These are phyloP conservation scores for Thelephora ganbajun DNA, from an alignment of 768 basidiomycete genomes.

Conservation along the genomic window DNA sequence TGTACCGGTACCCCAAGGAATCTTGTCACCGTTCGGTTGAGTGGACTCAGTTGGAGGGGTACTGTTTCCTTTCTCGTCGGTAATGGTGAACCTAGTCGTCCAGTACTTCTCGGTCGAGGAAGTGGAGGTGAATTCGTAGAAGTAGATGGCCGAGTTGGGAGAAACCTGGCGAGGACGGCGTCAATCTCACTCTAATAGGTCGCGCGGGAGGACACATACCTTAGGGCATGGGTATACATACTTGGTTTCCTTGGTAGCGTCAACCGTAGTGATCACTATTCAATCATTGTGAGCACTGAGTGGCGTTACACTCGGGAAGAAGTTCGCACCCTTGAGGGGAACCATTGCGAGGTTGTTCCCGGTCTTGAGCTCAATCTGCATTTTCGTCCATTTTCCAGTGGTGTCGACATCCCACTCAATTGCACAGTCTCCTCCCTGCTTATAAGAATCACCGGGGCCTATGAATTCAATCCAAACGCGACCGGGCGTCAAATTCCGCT, in stretches of 20 bases:
- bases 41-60: conserved; percentile 34
- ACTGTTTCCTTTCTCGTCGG: conserved; percentile 29
- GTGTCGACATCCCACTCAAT: conserved; percentile 48
- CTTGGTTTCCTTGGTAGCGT: conserved; percentile 42
- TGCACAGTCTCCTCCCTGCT: conserved; percentile 39
- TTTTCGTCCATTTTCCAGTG: conserved; percentile 50
- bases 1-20: conserved; percentile 56
- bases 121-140: conserved; percentile 59
- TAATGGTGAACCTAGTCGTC: conserved; percentile 72
- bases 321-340: conserved; percentile 43
- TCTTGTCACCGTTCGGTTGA: conserved; percentile 31
- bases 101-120: conserved; percentile 29
- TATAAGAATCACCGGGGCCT: conserved; percentile 40
- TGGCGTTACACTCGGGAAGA: not conserved
- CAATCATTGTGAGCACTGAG: conserved; percentile 1
- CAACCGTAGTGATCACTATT: conserved; percentile 49
- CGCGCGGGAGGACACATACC: conserved; percentile 23
- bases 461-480: not conserved
- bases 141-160: conserved; percentile 58
- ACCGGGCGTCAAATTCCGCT: not conserved
- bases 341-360: conserved; percentile 61
- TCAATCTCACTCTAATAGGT: not conserved
- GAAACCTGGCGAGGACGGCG: conserved; percentile 29
- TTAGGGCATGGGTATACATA: conserved; percentile 53
- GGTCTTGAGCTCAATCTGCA: conserved; percentile 71